Conservation (phyloP, 441 rosid genomes). For the Aquilaria agallochum region DNA sequence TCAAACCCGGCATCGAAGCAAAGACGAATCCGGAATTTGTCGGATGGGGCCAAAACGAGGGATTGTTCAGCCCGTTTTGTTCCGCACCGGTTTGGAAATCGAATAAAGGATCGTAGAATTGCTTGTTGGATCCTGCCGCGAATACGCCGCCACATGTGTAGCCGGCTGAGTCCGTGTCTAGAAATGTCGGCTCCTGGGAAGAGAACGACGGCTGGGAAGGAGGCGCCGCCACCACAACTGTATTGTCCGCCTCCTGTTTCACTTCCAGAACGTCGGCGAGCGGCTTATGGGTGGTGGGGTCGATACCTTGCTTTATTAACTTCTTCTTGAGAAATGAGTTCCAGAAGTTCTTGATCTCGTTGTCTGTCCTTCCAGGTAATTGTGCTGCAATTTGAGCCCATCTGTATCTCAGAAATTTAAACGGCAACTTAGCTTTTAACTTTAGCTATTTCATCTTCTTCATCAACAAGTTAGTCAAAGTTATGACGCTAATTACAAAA, state of each 20-base stretch:
- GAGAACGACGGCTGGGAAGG: constrained; percentile 14
- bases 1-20: constrained; percentile 43
- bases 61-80: constrained; percentile 14
- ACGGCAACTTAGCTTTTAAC: background rate
- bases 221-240: constrained; percentile 11
- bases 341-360: constrained; percentile 76
- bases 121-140: constrained; percentile 28
- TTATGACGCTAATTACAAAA: background rate
- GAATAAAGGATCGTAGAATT: constrained; percentile 30
- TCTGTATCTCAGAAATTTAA: constrained; percentile 20
- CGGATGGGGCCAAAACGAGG: constrained; percentile 20
- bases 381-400: constrained; percentile 79
- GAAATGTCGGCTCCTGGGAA: constrained; percentile 38
- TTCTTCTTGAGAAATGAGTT: constrained; percentile 69
- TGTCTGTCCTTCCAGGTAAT: constrained; percentile 72
- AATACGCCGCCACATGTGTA: constrained; percentile 11
- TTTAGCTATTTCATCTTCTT: too few species aligned
- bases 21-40: constrained; percentile 27
- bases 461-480: background rate
- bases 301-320: constrained; percentile 65
- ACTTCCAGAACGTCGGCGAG: constrained; percentile 21
- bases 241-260: constrained; percentile 24
- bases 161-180: constrained; percentile 19
- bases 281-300: constrained; percentile 57
- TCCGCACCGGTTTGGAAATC: constrained; percentile 27